Conservation (phyloP, 305 asterid species). For the Coffea humblotiana region DNA sequence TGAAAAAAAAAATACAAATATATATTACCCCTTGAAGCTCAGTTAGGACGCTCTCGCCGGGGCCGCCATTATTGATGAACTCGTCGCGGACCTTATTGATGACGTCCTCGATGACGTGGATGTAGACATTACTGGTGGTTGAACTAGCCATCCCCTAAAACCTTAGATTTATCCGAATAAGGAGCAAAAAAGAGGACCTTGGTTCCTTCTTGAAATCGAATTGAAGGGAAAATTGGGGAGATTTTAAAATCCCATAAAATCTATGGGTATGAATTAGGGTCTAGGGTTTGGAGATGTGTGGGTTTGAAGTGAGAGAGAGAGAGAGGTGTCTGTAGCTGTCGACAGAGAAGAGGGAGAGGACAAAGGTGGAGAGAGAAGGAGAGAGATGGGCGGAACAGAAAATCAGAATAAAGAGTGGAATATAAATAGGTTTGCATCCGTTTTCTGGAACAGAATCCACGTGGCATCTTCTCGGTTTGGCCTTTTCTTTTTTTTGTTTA, state of each 20-base stretch:
- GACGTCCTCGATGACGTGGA: constrained; percentile 90
- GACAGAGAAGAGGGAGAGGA: constrained; percentile 18
- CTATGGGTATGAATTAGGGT: constrained; percentile 9
- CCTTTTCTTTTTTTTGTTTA: not conserved
- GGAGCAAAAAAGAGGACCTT: not conserved
- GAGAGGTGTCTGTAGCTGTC: not conserved
- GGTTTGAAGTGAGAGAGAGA: constrained; percentile 16
- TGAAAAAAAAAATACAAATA: not conserved
- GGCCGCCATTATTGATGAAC: constrained; percentile 75
- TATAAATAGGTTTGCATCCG: constrained; percentile 99
- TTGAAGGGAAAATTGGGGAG: constrained; percentile 2
- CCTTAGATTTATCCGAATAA: constrained; percentile 14
- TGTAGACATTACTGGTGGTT: constrained; percentile 73
- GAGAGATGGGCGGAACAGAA: constrained; percentile 55
- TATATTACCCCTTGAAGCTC: constrained; percentile 87
- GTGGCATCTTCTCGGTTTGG: constrained; percentile 40
- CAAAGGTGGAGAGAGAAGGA: constrained; percentile 22
- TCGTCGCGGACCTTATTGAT: constrained; percentile 89
- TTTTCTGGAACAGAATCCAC: constrained; percentile 42
- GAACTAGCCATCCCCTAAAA: constrained; percentile 60
- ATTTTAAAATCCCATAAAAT: constrained; percentile 15
- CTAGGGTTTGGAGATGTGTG: constrained; percentile 38
- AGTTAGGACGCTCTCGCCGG: constrained; percentile 75
- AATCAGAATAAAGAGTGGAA: constrained; percentile 49
- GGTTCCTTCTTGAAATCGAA: not conserved